Percentiles rank a stretch among this genome's conserved stretches.
Conservation (phyloP, 2,329 filamentous ascomycete species). For the Ophiostoma triangulosporum region DNA sequence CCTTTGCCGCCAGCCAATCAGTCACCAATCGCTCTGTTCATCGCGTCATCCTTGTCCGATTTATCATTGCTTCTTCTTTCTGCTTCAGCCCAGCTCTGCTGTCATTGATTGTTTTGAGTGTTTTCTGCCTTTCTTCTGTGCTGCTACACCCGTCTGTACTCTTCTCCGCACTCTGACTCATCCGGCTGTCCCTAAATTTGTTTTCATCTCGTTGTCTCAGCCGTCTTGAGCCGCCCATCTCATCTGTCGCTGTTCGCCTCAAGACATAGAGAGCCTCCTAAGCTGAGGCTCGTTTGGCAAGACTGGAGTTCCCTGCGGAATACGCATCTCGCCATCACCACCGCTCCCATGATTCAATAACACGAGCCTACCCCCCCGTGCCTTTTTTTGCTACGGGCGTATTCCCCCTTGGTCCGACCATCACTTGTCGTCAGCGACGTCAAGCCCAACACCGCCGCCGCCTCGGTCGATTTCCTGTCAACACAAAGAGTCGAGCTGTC, state of each 20-base stretch:
- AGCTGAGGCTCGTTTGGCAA: slow-evolving; percentile 4
- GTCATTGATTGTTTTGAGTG: too few species aligned
- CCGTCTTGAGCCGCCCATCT: too few species aligned
- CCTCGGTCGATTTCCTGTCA: neutral
- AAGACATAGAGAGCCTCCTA: neutral
- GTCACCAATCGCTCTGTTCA: too few species aligned
- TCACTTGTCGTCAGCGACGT: neutral
- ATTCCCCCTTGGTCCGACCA: neutral
- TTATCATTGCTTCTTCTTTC: too few species aligned
- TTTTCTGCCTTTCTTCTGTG: too few species aligned
- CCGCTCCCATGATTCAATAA: slow-evolving; percentile 31
- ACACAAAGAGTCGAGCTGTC: slow-evolving; percentile 6
- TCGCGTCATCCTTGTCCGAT: too few species aligned
- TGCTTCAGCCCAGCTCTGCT: too few species aligned
- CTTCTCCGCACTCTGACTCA: too few species aligned
- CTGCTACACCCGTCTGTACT: too few species aligned
- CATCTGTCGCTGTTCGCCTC: neutral
- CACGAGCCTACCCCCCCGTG: slow-evolving; percentile 17
- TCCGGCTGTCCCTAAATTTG: too few species aligned
- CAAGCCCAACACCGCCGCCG: neutral
- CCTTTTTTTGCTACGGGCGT: slow-evolving; percentile 6
- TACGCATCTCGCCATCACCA: neutral
- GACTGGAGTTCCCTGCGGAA: slow-evolving; percentile 9
- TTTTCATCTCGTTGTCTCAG: too few species aligned
- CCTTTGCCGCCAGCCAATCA: too few species aligned